Conservation (phyloP, 345 rosid genomes). For the Citrus sp. region DNA sequence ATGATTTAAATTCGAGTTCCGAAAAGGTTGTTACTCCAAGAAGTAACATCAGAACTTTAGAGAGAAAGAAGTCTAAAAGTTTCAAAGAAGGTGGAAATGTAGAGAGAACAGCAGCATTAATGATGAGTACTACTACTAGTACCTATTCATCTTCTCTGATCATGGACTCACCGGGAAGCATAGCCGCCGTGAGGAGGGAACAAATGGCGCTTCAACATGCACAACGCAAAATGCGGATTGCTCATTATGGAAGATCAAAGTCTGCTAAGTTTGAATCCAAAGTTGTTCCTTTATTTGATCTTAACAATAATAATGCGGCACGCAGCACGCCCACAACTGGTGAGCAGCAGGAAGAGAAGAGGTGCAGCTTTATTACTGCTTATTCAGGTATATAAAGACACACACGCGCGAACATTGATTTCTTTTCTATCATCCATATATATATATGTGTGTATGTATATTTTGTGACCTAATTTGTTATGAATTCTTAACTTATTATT, state of each 20-base stretch:
- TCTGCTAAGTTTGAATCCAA: conserved; percentile 47
- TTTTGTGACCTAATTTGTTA: background rate
- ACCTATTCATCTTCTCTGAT: conserved; percentile 36
- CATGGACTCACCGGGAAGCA: conserved; percentile 53
- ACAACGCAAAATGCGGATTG: conserved; percentile 58
- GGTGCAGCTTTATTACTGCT: conserved; percentile 56
- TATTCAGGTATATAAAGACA: conserved; percentile 39
- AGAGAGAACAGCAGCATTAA: conserved; percentile 2
- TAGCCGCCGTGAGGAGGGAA: conserved; percentile 64
- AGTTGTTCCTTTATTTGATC: conserved; percentile 15
- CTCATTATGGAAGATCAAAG: conserved; percentile 64
- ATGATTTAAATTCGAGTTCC: conserved; percentile 36
- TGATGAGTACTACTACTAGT: too few relatives aligned
- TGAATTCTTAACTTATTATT: background rate
- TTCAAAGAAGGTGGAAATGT: conserved; percentile 32
- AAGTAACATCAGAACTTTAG: conserved; percentile 12
- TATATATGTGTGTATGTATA: too few relatives aligned
- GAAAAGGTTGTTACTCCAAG: conserved; percentile 28
- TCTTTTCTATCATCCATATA: background rate
- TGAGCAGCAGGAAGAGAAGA: conserved; percentile 24
- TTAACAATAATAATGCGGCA: too few relatives aligned
- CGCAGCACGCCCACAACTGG: too few relatives aligned
- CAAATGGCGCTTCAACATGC: conserved; percentile 58
- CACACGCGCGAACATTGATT: background rate
- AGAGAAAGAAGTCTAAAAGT: conserved; percentile 57